Evolutionary conservation across 108 stramenopile species (phyloP), one percentile per base, ranked within the genome.

Genomic region (Mayamaea pseudoterrestris): DNA sequence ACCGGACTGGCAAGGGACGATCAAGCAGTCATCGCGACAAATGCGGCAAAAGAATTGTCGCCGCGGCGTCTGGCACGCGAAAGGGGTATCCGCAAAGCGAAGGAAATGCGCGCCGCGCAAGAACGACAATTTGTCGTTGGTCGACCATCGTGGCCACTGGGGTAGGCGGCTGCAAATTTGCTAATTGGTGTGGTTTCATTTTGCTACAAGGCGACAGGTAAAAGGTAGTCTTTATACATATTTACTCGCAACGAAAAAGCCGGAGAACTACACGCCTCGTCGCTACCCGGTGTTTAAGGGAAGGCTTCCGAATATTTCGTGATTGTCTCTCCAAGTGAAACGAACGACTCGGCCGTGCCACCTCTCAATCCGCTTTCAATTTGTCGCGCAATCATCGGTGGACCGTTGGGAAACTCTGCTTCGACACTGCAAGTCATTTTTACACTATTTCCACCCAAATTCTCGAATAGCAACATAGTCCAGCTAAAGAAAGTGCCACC

Each of bases 381-480:
- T 62, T 87, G 85, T 18, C 78, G 60, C 22, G 59, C 66, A 18
- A 80, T 65, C 66, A 87, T 66, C 16, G 84, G 84, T 22, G 69
- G 69, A 20, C 85, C 80, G 48, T 80, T 82, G 5, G 85, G 85
- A 57, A 87, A 87, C 30, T 82, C 80, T 8, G 85, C 71, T 40
- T 82, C 85, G 9, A 80, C 73, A 5, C 74, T 76, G 42, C 78
- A 82, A 6, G 68, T 60, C 62, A 87, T 30, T 52, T 58, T 58
- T 48, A 77, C 82, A 30, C 62, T 68, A 41, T 82, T 65, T 32
- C 66, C 68, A 18, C 85, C 85, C 21, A 64, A 74, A 41, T 81
- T 82, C 18, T 75, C 60, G 26, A 87, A 56, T 8, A 76, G 50
- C 45, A 72, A 71, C 40, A 82, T 77, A n/a, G 85, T 87, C 71